These are phyloP conservation scores for Pseudogymnoascus sp. DNA, from an alignment of 2,329 filamentous ascomycete genomes.

Conservation along the genomic window DNA sequence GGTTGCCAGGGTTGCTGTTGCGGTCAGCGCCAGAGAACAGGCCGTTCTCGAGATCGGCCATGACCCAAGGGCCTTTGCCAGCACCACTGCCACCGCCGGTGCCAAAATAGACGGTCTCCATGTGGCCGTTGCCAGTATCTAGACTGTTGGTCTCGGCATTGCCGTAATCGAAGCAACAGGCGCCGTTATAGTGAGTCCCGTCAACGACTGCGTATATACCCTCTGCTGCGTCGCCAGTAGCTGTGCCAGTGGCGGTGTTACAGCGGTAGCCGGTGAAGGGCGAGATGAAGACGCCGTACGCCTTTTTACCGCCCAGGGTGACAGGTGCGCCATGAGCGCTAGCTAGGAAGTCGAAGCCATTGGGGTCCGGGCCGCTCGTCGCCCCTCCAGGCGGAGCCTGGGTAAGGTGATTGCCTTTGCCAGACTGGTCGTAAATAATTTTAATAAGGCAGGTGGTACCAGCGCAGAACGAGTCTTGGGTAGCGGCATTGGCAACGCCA, in stretches of 20 bases:
- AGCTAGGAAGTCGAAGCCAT: slow-evolving; percentile 52
- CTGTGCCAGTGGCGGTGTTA: slow-evolving; percentile 42
- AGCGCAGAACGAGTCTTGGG: slow-evolving; percentile 53
- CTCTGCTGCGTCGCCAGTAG: slow-evolving; percentile 45
- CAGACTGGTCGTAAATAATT: slow-evolving; percentile 59
- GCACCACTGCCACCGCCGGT: slow-evolving; percentile 41
- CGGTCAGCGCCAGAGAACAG: slow-evolving; percentile 46
- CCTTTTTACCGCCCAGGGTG: slow-evolving; percentile 49
- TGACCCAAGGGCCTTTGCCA: slow-evolving; percentile 52
- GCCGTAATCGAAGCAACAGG: slow-evolving; percentile 44
- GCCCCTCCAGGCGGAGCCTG: slow-evolving; percentile 52
- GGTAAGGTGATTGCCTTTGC: slow-evolving; percentile 51
- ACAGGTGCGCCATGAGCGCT: slow-evolving; percentile 52
- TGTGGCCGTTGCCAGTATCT: slow-evolving; percentile 51
- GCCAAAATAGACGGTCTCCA: slow-evolving; percentile 59
- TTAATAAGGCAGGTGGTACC: slow-evolving; percentile 54
- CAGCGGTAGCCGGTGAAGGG: slow-evolving; percentile 57
- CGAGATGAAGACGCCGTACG: slow-evolving; percentile 54
- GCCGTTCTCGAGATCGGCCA: slow-evolving; percentile 57
- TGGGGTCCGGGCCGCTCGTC: slow-evolving; percentile 40
- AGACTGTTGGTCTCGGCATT: slow-evolving; percentile 41
- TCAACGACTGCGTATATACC: slow-evolving; percentile 54
- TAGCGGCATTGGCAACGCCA: slow-evolving; percentile 50
- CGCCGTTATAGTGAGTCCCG: slow-evolving; percentile 49
- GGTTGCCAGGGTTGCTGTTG: slow-evolving; percentile 39